These are phyloP conservation scores for Cladorrhinum sp. DNA, from an alignment of 2,329 filamentous ascomycete species.

Conservation along the genomic window DNA sequence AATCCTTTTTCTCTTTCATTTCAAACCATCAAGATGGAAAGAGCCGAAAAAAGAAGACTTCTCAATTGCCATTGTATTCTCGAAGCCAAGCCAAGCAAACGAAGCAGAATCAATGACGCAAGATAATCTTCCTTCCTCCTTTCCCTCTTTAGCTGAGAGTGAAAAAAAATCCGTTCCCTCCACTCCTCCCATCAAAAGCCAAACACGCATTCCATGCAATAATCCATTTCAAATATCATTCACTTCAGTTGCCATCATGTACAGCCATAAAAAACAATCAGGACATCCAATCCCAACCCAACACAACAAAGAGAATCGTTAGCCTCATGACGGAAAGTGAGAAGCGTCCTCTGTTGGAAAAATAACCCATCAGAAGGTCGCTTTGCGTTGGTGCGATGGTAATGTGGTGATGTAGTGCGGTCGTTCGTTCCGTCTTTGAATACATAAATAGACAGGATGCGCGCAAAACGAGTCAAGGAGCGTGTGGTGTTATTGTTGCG, in stretches of 20 bases:
- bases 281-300: constrained; percentile 18
- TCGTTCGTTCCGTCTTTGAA: neutral
- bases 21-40: neutral
- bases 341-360: constrained; percentile 11
- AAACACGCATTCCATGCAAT: constrained; percentile 14
- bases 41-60: neutral
- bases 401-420: neutral
- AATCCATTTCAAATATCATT: constrained; percentile 35
- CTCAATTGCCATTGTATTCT: neutral
- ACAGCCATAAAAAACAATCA: constrained; percentile 47
- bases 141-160: neutral
- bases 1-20: neutral
- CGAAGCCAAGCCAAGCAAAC: neutral
- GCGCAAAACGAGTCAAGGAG: constrained; percentile 4
- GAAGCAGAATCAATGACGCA: constrained; percentile 9
- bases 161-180: neutral
- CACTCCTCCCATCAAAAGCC: neutral
- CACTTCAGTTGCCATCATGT: constrained; percentile 54
- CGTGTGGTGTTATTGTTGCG: neutral
- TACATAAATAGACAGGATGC: constrained; percentile 1
- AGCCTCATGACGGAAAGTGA: constrained; percentile 23
- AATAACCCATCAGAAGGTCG: neutral
- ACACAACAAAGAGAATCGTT: constrained; percentile 25
- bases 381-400: neutral
- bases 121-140: neutral